A percentile compares a stretch with the other conserved stretches of the same genome.
These are phyloP conservation scores for Marsdenia floribunda DNA, from an alignment of 257 asterid species.

Conservation along the genomic window DNA sequence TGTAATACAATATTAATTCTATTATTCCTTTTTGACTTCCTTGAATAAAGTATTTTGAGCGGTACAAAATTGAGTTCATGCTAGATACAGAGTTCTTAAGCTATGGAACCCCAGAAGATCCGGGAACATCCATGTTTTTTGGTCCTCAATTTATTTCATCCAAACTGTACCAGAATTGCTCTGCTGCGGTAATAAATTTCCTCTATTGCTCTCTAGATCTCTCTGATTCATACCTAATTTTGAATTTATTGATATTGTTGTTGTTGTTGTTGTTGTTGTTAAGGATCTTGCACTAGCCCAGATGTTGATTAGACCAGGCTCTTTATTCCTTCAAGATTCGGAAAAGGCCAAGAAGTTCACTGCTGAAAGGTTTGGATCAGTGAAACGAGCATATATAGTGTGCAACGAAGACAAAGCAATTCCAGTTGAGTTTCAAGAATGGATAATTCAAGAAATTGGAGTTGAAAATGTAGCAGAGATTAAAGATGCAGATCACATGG, in stretches of 20 bases:
- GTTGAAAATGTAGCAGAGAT: neutral
- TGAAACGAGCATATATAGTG: neutral
- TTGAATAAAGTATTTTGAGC: neutral
- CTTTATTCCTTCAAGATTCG: slow-evolving; percentile 1
- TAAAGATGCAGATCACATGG: neutral
- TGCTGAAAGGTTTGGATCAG: neutral
- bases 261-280: neutral
- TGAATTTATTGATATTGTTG: no score
- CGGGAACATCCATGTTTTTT: slow-evolving; percentile 25
- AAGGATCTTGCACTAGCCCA: slow-evolving; percentile 1
- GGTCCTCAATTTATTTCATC: slow-evolving; percentile 17
- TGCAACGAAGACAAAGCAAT: slow-evolving; percentile 2
- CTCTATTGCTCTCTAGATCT: no score
- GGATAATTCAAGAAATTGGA: neutral
- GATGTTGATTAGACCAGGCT: neutral
- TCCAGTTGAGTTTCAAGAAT: neutral
- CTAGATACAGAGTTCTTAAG: neutral
- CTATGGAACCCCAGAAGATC: slow-evolving; percentile 30
- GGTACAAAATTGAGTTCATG: no score
- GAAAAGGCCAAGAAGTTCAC: neutral
- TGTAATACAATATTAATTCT: neutral
- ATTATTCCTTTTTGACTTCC: neutral
- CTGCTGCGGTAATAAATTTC: neutral
- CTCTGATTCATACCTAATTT: neutral
- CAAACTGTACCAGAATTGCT: slow-evolving; percentile 13